Evolutionary conservation across 495 filamentous ascomycete genomes (phyloP).

Genomic region (Staphylotrichum longicolle): DNA sequence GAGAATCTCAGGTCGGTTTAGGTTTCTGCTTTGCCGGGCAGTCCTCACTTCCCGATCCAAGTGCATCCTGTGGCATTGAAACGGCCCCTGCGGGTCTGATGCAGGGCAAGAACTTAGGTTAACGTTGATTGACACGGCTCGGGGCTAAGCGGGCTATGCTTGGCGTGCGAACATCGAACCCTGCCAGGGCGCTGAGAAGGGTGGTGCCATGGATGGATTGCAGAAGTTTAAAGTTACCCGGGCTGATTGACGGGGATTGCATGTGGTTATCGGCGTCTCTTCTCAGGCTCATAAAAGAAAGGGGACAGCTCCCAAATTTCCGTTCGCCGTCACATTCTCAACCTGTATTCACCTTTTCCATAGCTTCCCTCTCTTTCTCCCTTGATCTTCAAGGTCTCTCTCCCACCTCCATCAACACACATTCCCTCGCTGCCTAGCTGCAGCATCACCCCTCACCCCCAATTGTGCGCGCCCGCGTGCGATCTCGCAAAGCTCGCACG

Average conservation of each 20-base stretch:
- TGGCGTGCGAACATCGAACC: neutral
- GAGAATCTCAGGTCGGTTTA: too few relatives aligned
- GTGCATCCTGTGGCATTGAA: too few relatives aligned
- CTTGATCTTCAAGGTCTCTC: neutral
- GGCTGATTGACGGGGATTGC: too few relatives aligned
- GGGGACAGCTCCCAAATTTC: too few relatives aligned
- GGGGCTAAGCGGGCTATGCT: conserved; percentile 2
- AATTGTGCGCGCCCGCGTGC: conserved; percentile 3
- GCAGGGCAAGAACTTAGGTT: too few relatives aligned
- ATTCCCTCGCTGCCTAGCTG: neutral
- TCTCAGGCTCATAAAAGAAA: too few relatives aligned
- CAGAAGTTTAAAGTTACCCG: neutral
- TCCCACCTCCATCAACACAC: neutral
- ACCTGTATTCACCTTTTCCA: too few relatives aligned
- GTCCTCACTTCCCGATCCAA: too few relatives aligned
- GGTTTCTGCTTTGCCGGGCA: too few relatives aligned
- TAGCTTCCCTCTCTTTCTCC: neutral
- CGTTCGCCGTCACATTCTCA: too few relatives aligned
- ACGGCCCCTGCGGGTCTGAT: too few relatives aligned
- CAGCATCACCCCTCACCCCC: neutral
- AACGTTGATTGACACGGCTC: neutral
- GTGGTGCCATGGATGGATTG: neutral
- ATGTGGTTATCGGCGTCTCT: too few relatives aligned
- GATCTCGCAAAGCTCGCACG: neutral
- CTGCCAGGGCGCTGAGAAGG: neutral